phyloP scores from a whole-genome alignment of 345 rosid genomes.

The Hypericum androsaemum region DNA sequence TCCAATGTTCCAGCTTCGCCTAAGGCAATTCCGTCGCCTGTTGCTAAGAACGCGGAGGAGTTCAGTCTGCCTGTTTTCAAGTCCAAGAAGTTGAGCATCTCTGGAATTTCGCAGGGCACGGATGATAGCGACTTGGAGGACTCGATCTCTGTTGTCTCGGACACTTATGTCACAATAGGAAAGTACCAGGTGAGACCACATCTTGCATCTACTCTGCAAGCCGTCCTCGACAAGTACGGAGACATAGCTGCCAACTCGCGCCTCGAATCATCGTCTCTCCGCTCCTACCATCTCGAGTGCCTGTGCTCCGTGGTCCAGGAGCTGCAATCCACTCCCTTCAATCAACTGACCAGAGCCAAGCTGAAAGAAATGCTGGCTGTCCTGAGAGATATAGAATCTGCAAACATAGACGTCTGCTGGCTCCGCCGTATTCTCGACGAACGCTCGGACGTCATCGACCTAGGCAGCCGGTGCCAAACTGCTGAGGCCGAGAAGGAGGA shows the following conservation, averaged over 20 bases:
- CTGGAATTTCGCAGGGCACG: conserved; percentile 25
- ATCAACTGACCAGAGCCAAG: conserved; percentile 11
- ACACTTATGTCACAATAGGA: conserved; percentile 56
- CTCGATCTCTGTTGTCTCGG: conserved; percentile 47
- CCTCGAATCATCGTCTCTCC: conserved; percentile 17
- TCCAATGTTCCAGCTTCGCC: conserved; percentile 6
- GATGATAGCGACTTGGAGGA: conserved; percentile 44
- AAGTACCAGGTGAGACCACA: conserved; percentile 51
- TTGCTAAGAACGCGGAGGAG: conserved; percentile 11
- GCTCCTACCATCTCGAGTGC: conserved; percentile 22
- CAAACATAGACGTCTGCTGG: conserved; percentile 22
- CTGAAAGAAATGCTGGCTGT: conserved; percentile 13
- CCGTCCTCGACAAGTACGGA: conserved; percentile 23
- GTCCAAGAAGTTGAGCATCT: conserved; percentile 32
- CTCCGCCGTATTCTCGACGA: conserved; percentile 20
- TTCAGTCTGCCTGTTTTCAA: conserved; percentile 5
- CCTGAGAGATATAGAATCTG: conserved; percentile 22
- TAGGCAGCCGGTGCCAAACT: too few species aligned
- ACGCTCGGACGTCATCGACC: too few species aligned
- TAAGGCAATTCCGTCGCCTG: conserved; percentile 10
- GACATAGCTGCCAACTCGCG: conserved; percentile 22
- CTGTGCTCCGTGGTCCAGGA: conserved; percentile 16
- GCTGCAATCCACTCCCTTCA: conserved; percentile 11
- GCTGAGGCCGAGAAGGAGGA: too few species aligned
- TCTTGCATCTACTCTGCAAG: conserved; percentile 9